Evolutionary conservation across 2,329 filamentous ascomycete genomes (phyloP).

Genomic region (Xylariaceae sp.): DNA sequence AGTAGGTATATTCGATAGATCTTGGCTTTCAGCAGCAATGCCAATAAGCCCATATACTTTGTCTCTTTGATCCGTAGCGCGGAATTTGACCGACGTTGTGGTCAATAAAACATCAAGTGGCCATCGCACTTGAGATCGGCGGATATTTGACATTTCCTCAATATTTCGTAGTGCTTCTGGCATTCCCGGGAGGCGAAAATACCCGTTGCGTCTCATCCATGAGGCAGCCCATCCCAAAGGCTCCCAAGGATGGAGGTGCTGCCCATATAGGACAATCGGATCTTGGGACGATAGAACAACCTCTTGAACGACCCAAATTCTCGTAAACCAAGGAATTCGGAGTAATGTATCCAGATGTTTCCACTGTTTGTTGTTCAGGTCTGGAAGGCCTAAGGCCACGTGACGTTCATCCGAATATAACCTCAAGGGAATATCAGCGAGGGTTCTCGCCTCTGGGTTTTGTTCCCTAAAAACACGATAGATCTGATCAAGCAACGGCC

Average conservation of each 20-base stretch:
- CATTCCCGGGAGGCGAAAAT: conserved; percentile 3
- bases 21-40: conserved; percentile 1
- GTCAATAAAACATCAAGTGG: conserved; percentile 7
- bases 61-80: conserved; percentile 7
- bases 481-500: not conserved
- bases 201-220: conserved; percentile 8
- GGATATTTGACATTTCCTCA: conserved; percentile 2
- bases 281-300: conserved; percentile 4
- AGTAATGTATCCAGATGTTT: not conserved
- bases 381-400: not conserved
- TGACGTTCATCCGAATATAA: conserved; percentile 2
- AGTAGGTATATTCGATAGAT: not conserved
- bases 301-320: conserved; percentile 8
- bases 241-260: not conserved
- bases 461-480: not conserved
- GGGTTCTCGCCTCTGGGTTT: not conserved
- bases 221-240: conserved; percentile 4
- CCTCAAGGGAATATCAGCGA: not conserved
- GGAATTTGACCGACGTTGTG: conserved; percentile 14
- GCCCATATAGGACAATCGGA: conserved; percentile 5
- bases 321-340: conserved; percentile 5
- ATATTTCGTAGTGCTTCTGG: conserved; percentile 1
- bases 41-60: conserved; percentile 6
- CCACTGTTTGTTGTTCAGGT: conserved; percentile 2
- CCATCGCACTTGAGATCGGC: conserved; percentile 1